Evolutionary conservation across 164 flowering plant species (phyloP), one percentile per base, ranked within the genome.

Genomic region (Magnolia sinica): DNA sequence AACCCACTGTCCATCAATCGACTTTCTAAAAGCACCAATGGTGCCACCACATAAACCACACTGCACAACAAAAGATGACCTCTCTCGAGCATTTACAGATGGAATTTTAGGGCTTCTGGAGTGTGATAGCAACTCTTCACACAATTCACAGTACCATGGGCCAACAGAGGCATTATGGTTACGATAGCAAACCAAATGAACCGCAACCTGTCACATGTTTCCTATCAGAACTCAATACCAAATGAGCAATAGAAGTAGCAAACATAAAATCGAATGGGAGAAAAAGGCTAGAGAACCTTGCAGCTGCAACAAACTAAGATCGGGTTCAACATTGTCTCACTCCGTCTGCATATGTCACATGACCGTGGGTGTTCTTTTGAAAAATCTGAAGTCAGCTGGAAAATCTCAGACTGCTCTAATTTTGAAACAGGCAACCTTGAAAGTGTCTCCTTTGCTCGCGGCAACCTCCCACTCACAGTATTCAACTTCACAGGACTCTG

Each of bases 71-170:
- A 80, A 79, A 77, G 59, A 64, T 52, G 85, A 84, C 82, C 84
- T 90, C 70, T 90, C 95, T 83, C 85, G 83, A 58, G 84, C 20
- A 55, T 55, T 55, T 55, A 16, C 13, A 55, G 61, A 55, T 55
- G 18, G 61, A 55, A 11, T 55, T 55, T 16, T 55, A 55, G 61
- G 61, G 61, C 61, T 55, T 55, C 61, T 55, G 61, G 61, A 55
- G 8, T 55, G 61, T 8, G 18, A 55, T 16, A 55, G 61, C 58
- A 69, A 51, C 61, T 91, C 93, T 74, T 86, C 95, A 81, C 99
- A 96, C 74, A 91, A 75, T 83, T 96, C 99, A 79, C 99, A 96
- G 73, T 85, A 86, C 98, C 98, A 96, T 4, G 97, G 96, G 68
- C 94, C 98, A 23, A 86, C 78, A 65, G 87, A 81, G 80, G 88